Base-by-base conservation (phyloP, 2,329 filamentous ascomycete species). In the Hypomyces perniciosus region DNA sequence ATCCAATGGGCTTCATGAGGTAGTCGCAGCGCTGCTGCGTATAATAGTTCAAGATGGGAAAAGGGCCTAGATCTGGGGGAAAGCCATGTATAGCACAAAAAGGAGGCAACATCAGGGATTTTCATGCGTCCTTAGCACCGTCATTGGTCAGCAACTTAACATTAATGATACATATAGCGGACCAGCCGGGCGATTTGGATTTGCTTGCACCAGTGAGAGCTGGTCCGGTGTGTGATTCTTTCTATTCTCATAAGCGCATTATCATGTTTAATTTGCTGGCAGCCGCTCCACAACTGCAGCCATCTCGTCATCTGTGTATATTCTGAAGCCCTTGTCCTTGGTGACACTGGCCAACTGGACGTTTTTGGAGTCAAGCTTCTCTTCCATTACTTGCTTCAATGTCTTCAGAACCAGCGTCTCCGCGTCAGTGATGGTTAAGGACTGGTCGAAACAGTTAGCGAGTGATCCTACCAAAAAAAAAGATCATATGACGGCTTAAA, bases 371-470 rank as follows among this genome's bases (percentile, higher is more conserved):
- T 99, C 93, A 54, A 99, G 80, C 78, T 99, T 99, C 83, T 99
- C 93, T 75, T 99, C 93, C 93, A 99, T 99, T 61, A 99, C 93
- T 75, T 99, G 93, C 81, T 97, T 99, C 69, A 99, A 72, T 35
- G 93, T 99, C 83, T 97, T 97, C 65, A 99, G 78, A 46, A 96
- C 91, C 59, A 99, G 76, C 4, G 91, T 93, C 76, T 99, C 93
- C 52, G 93, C 93, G 67, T 99, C 93, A 51, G 81, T 77, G 56
- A 99, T 85, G 39, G 91, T 96, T 57, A 99, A 80, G 52, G 92
- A 97, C 81, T 86, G 57, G 20, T 31, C 9, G 7, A 31, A 12
- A 10, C 12, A 43, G 56, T 59, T 28, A 57, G 48, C 7, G 31
- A 47, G 51, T 29, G 20, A 12, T 40, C 51, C 13, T 8, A 30